Conservation (phyloP, 2,329 filamentous ascomycete species). For the Drechslerella stenobrocha region DNA sequence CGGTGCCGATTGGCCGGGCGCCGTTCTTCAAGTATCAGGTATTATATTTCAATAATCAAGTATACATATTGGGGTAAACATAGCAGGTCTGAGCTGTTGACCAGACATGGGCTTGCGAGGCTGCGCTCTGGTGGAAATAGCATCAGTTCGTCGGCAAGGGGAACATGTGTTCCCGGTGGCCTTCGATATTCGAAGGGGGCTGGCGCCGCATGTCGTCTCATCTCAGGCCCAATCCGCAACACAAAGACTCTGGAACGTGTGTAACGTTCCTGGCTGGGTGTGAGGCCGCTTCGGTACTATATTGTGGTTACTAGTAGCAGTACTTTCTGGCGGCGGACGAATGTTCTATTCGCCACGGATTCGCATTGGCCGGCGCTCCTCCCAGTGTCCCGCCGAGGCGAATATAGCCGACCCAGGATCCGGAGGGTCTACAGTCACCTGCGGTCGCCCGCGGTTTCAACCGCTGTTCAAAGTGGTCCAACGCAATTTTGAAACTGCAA, state of each 20-base stretch:
- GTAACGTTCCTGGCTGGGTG: not conserved
- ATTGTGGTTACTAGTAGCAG: too few species aligned
- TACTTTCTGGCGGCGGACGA: not conserved
- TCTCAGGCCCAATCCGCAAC: not conserved
- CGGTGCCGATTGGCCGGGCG: too few species aligned
- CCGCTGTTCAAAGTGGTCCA: too few species aligned
- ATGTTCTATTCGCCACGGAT: not conserved
- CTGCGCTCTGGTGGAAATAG: not conserved
- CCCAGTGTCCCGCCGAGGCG: not conserved
- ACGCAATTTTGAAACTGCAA: too few species aligned
- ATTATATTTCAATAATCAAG: too few species aligned
- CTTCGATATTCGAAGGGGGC: not conserved
- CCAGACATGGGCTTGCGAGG: too few species aligned
- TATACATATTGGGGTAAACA: not conserved
- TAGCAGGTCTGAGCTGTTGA: not conserved
- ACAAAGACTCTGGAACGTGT: not conserved
- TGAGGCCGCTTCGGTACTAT: too few species aligned
- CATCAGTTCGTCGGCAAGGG: not conserved
- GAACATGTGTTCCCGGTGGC: too few species aligned
- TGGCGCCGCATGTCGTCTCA: not conserved
- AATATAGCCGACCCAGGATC: too few species aligned
- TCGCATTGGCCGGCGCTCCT: not conserved
- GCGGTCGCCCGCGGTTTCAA: too few species aligned
- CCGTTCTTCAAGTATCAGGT: too few species aligned
- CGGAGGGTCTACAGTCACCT: too few species aligned